Conservation (phyloP, 495 filamentous ascomycete species). For the Penicillium canariense region DNA sequence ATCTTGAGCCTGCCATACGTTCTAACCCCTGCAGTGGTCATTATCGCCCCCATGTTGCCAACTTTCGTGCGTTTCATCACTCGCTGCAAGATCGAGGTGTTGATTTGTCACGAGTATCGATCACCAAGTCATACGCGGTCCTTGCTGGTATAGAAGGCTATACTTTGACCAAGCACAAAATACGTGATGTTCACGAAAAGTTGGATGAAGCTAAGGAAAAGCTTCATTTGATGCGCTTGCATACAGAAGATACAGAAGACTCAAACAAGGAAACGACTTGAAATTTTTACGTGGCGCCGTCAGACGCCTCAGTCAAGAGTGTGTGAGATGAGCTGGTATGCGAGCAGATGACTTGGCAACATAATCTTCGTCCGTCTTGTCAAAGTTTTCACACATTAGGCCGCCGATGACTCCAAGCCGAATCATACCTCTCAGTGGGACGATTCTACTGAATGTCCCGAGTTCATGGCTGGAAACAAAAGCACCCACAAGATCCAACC, state of each 20-base stretch:
- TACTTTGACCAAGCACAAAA: conserved; percentile 56
- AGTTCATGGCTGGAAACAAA: too few relatives aligned
- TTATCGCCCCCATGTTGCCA: conserved; percentile 76
- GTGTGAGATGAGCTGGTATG: too few relatives aligned
- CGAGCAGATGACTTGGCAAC: too few relatives aligned
- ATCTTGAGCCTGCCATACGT: background rate
- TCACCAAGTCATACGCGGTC: conserved; percentile 78
- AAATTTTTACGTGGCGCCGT: too few relatives aligned
- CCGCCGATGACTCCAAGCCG: too few relatives aligned
- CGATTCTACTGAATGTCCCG: too few relatives aligned
- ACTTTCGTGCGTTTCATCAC: conserved; percentile 77
- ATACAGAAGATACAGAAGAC: background rate
- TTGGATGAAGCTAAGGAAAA: conserved; percentile 25
- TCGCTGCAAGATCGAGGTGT: conserved; percentile 69
- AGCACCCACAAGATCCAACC: too few relatives aligned
- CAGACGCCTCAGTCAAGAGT: too few relatives aligned
- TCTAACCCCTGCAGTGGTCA: conserved; percentile 60
- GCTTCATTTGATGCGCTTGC: background rate
- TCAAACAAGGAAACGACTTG: too few relatives aligned
- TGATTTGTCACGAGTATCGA: conserved; percentile 73
- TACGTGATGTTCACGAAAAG: conserved; percentile 46
- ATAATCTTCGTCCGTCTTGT: too few relatives aligned
- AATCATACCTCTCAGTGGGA: too few relatives aligned
- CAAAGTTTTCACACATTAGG: too few relatives aligned
- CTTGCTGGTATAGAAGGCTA: conserved; percentile 82